Evolutionary conservation across 108 stramenopile genomes (phyloP).

Genomic region (Pseudonitzschia delicatissima): DNA sequence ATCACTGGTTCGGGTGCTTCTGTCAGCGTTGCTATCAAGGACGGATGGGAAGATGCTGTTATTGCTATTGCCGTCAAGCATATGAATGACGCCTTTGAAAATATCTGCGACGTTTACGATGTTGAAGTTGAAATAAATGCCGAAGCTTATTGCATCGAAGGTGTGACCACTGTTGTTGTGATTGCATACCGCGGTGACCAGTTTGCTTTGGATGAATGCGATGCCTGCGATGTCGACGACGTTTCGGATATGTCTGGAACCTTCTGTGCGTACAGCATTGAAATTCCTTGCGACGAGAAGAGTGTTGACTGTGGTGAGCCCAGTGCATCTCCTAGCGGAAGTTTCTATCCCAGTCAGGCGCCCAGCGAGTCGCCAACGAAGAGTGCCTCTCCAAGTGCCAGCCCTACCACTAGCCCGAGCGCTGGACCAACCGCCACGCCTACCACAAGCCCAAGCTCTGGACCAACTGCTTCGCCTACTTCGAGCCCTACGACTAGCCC

Average conservation of each 20-base stretch:
- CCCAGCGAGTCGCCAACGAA: neutral
- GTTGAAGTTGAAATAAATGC: neutral
- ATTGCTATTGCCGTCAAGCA: neutral
- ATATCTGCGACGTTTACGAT: neutral
- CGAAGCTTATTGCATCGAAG: slow-evolving; percentile 1
- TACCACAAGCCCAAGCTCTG: neutral
- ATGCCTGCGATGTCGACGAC: neutral
- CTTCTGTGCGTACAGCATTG: slow-evolving; percentile 7
- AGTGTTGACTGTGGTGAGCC: neutral
- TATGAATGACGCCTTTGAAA: neutral
- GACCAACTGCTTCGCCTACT: neutral
- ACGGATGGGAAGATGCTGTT: neutral
- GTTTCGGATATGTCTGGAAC: neutral
- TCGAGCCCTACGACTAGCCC: neutral
- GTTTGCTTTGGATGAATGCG: neutral
- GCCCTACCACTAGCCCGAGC: neutral
- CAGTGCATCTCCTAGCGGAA: slow-evolving; percentile 7
- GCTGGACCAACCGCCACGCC: neutral
- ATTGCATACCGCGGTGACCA: neutral
- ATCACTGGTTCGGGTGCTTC: neutral
- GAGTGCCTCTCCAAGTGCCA: neutral
- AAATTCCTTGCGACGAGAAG: slow-evolving; percentile 1
- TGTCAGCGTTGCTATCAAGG: neutral
- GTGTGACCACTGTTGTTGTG: neutral
- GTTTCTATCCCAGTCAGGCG: slow-evolving; percentile 7